Conservation (phyloP, 2,329 filamentous ascomycete genomes). For the Colletotrichum abscissum region DNA sequence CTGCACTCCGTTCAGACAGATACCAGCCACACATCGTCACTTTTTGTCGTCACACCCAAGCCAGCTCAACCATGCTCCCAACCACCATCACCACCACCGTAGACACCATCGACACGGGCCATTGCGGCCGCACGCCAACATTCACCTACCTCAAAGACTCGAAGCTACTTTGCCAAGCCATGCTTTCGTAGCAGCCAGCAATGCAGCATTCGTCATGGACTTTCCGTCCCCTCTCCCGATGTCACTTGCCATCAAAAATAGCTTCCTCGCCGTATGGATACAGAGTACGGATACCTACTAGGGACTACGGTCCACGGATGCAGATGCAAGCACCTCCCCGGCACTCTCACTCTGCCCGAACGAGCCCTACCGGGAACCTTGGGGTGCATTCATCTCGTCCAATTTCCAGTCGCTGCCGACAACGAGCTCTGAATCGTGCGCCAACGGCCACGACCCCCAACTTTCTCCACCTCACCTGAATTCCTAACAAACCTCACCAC, state of each 20-base stretch:
- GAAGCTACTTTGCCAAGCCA: background rate
- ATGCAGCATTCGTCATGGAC: slow-evolving; percentile 9
- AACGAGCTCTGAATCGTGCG: slow-evolving; percentile 26
- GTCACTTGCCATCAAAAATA: slow-evolving; percentile 12
- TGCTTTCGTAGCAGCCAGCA: background rate
- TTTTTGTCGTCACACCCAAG: background rate
- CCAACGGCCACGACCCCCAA: slow-evolving; percentile 24
- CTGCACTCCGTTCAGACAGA: background rate
- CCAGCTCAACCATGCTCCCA: background rate
- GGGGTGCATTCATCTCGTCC: slow-evolving; percentile 7
- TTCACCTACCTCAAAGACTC: background rate
- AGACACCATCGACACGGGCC: too few species aligned
- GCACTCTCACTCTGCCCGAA: background rate
- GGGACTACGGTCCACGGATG: background rate
- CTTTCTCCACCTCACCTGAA: slow-evolving; percentile 35
- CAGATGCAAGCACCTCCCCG: slow-evolving; percentile 12
- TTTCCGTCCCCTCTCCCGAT: slow-evolving; percentile 1
- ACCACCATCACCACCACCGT: too few species aligned
- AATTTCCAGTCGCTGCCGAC: slow-evolving; percentile 16
- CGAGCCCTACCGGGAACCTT: background rate
- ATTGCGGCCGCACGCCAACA: background rate
- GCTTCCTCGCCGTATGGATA: background rate
- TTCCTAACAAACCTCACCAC: slow-evolving; percentile 35
- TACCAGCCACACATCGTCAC: background rate
- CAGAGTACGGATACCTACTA: background rate